These are phyloP conservation scores for Penicillium janthinellum DNA, from an alignment of 2,329 filamentous ascomycete species.

Conservation along the genomic window DNA sequence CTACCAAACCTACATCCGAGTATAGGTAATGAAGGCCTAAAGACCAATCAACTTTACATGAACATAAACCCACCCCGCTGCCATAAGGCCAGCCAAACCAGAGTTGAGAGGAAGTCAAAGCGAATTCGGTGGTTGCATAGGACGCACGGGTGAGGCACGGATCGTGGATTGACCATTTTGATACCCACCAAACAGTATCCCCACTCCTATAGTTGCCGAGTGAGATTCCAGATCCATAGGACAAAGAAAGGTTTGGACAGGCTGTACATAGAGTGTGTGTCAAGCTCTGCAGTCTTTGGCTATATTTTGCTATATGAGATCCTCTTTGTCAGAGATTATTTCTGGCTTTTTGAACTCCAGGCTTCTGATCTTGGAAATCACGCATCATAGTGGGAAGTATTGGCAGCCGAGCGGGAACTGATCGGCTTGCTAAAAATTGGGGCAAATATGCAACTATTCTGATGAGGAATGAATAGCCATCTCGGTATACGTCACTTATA, in stretches of 20 bases:
- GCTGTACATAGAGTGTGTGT: background rate
- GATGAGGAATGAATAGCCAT: background rate
- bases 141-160: background rate
- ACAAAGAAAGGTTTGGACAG: background rate
- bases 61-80: background rate
- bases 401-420: background rate
- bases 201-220: background rate
- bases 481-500: background rate
- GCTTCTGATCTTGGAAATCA: background rate
- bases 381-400: background rate
- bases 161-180: background rate
- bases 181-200: background rate
- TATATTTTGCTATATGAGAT: background rate
- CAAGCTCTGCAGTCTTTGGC: background rate
- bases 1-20: background rate
- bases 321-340: background rate
- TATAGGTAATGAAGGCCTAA: too few relatives aligned
- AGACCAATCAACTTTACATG: too few relatives aligned
- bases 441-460: background rate
- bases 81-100: background rate
- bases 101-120: background rate
- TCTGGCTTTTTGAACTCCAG: background rate
- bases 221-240: background rate
- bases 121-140: background rate
- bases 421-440: background rate